phyloP scores from a whole-genome alignment of 2,329 filamentous ascomycete genomes.

The Cercospora nicotianae region DNA sequence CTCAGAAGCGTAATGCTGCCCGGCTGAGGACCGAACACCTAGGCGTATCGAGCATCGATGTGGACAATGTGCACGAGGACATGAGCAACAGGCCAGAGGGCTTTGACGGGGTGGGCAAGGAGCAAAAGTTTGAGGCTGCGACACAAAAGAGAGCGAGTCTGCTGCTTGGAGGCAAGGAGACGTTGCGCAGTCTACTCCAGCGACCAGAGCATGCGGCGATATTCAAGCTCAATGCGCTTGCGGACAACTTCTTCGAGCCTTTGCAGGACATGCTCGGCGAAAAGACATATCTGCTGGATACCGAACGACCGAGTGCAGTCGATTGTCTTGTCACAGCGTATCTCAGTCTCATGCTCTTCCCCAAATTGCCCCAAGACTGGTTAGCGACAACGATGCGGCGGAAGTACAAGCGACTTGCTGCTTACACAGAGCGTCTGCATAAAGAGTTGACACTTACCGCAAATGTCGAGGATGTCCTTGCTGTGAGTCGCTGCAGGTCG shows the following conservation, averaged over 20 bases:
- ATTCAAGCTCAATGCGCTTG: constrained; percentile 74
- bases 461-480: constrained; percentile 26
- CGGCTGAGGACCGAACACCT: constrained; percentile 62
- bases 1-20: constrained; percentile 68
- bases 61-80: constrained; percentile 44
- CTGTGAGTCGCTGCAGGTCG: background rate
- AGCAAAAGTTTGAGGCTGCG: constrained; percentile 34
- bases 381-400: constrained; percentile 57
- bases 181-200: constrained; percentile 62
- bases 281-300: constrained; percentile 58
- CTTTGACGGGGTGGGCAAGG: constrained; percentile 35
- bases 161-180: constrained; percentile 55
- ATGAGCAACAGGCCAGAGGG: constrained; percentile 38
- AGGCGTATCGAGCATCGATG: constrained; percentile 49
- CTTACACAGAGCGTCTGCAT: constrained; percentile 43
- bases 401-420: constrained; percentile 46
- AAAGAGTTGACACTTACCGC: constrained; percentile 27
- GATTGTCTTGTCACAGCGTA: constrained; percentile 84
- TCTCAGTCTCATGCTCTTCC: constrained; percentile 68
- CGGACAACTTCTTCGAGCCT: constrained; percentile 69
- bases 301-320: constrained; percentile 58
- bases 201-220: constrained; percentile 67
- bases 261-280: constrained; percentile 61
- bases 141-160: constrained; percentile 49
- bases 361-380: constrained; percentile 63